Evolutionary conservation across 139 green algal genomes (phyloP), one percentile per base, ranked within the genome.

Genomic region (Gonium pectorale): DNA sequence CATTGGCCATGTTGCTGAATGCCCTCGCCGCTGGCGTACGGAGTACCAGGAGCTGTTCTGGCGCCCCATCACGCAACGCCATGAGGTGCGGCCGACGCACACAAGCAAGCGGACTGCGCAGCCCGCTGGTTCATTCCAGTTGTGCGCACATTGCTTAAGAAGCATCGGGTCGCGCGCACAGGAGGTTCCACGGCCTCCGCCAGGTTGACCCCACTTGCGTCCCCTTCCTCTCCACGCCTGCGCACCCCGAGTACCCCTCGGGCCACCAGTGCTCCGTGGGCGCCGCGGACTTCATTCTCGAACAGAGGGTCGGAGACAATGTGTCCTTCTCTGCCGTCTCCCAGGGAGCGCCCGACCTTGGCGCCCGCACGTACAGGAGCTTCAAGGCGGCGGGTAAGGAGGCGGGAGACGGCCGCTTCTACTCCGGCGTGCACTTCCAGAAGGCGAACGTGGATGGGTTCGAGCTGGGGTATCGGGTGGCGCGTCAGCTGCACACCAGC

Each of bases 171-270:
- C 63, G 33, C n/a, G 29, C n/a, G n/a, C 49, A 43, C 78, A 72
- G 78, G 59, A 66, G 31, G 33, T 24, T 44, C 29, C 80, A 90
- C 44, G 81, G 67, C 80, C 33, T 49, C 27, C 5, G 13, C 11
- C 40, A 22, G 29, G 33, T 37, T 0, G 69, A 88, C 81, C 54
- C 81, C 62, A 75, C 21, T 37, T 90, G 81, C 81, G 63, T 24
- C 1, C 81, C 87, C n/a, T 29, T 80, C 46, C 74, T 90, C 5
- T 22, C 41, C 60, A 90, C 87, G 19, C 87, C 87, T 11, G 29
- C 74, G 43, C 81, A 88, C 87, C 87, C 87, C 22, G 87, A 90
- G 87, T 87, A 84, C 75, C 81, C 87, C 40, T 83, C 67, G 33
- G 86, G 86, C 59, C 86, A 90, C 81, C 59, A 72, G 38, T 67